A percentile compares a stretch with the other conserved stretches of the same genome.
These are phyloP conservation scores for Fusarium pilosicola DNA, from an alignment of 2,329 filamentous ascomycete species.

Conservation along the genomic window DNA sequence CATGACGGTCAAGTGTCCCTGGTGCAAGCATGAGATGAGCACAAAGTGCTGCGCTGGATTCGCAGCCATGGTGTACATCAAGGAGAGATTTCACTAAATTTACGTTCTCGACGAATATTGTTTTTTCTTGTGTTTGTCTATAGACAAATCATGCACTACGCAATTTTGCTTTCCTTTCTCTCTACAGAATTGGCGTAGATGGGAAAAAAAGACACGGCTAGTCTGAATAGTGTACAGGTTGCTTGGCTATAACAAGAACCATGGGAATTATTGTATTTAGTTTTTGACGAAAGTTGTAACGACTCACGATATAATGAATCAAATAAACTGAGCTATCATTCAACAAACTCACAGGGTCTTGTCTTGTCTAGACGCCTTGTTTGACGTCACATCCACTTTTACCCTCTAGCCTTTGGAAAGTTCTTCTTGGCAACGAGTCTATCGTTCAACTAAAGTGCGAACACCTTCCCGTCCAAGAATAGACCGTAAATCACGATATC, in stretches of 20 bases:
- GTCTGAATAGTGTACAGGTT: slow-evolving; percentile 5
- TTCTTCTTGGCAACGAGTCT: slow-evolving; percentile 16
- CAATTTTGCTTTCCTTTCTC: slow-evolving; percentile 12
- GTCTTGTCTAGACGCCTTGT: background rate
- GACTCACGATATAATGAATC: slow-evolving; percentile 39
- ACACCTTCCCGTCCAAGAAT: slow-evolving; percentile 20
- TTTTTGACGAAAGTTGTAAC: slow-evolving; percentile 32
- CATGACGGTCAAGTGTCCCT: slow-evolving; percentile 74
- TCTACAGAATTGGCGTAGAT: slow-evolving; percentile 4
- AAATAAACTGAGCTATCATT: background rate
- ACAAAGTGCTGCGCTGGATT: slow-evolving; percentile 75
- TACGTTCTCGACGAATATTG: background rate
- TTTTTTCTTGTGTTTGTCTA: background rate
- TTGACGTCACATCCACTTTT: slow-evolving; percentile 37
- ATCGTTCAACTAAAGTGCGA: slow-evolving; percentile 6
- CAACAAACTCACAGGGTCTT: background rate
- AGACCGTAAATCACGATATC: background rate
- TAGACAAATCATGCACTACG: slow-evolving; percentile 31
- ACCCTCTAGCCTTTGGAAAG: background rate
- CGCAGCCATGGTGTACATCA: slow-evolving; percentile 72
- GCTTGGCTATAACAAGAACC: slow-evolving; percentile 12
- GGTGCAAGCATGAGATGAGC: slow-evolving; percentile 78
- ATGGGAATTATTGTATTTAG: slow-evolving; percentile 31
- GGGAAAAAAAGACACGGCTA: slow-evolving; percentile 6
- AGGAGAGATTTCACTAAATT: slow-evolving; percentile 66